Evolutionary conservation across 1,284 basidiomycete genomes (phyloP), one percentile per base, ranked within the genome.

Genomic region (Coniophora puteana): DNA sequence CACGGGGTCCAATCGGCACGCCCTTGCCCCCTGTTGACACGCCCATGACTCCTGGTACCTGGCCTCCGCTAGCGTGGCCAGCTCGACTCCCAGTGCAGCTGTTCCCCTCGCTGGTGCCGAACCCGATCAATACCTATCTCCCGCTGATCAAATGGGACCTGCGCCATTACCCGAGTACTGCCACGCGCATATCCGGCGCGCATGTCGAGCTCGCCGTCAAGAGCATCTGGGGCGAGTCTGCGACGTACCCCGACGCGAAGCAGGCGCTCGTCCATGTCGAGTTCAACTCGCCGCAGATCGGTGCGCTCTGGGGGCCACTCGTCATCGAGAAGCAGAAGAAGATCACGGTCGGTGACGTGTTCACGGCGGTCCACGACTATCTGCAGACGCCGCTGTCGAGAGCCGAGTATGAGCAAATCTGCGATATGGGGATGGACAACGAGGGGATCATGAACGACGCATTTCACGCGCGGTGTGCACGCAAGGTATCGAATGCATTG

Each of bases 111-210:
- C 44, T 69, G 4, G 57, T 61, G 18, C 62, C 62, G 5, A 71
- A 70, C 33, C 67, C 67, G 1, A 45, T 50, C 24, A 58, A 60
- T 24, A 36, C 56, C 11, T 34, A 52, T 13, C 40, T 60, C n/a
- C 65, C 69, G 5, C 44, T 53, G 32, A 49, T 69, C 24, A 34
- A 53, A 13, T 71, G 67, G 67, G 65, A 69, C 45, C 34, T 70
- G 24, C 53, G 62, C 5, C 55, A 57, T 26, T 52, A 56, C 26
- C 66, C 67, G 0, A 42, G 50, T 6, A 57, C 50, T 0, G 63
- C 66, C 2, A 59, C 52, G 49, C 57, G 60, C 17, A 44, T 66
- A 30, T 66, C 66, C 0, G 48, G 61, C 1, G 51, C 59, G 5
- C 52, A 58, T 22, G 44, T 61, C 37, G 35, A 54, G 44, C 48